These are phyloP conservation scores for Hamamelis virginiana DNA, from an alignment of 164 flowering plant species.

Conservation along the genomic window DNA sequence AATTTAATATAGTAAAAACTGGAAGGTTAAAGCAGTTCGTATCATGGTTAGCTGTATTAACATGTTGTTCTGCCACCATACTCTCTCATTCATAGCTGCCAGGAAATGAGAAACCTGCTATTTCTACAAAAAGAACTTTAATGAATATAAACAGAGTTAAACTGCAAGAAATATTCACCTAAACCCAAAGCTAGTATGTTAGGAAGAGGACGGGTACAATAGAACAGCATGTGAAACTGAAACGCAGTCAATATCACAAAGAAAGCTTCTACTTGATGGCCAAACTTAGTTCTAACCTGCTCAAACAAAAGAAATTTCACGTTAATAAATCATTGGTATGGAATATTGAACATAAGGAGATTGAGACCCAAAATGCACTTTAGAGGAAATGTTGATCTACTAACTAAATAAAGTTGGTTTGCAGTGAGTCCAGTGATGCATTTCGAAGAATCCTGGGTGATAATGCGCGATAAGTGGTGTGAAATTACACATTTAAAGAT, in stretches of 20 bases:
- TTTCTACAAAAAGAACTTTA: conserved; percentile 7
- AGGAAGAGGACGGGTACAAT: conserved; percentile 95
- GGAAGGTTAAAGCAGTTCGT: not conserved
- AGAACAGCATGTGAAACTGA: conserved; percentile 90
- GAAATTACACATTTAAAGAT: no score
- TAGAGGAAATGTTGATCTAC: no score
- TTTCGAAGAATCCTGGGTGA: no score
- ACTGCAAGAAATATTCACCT: conserved; percentile 48
- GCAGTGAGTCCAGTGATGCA: no score
- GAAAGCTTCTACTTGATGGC: conserved; percentile 89
- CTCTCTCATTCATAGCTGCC: not conserved
- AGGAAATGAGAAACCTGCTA: not conserved
- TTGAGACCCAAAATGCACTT: not conserved
- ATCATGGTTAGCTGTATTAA: no score
- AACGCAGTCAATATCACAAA: conserved; percentile 65
- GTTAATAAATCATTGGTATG: conserved; percentile 1
- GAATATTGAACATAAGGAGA: not conserved
- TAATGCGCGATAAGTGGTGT: no score
- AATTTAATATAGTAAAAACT: no score
- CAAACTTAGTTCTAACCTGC: conserved; percentile 82
- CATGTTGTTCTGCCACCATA: not conserved
- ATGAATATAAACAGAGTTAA: not conserved
- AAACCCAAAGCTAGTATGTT: conserved; percentile 75
- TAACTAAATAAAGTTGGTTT: no score
- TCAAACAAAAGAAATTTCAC: conserved; percentile 14